Evolutionary conservation across 1,139 yeast species (phyloP).

Genomic region (Nakaseomyces uthaithaninus): DNA sequence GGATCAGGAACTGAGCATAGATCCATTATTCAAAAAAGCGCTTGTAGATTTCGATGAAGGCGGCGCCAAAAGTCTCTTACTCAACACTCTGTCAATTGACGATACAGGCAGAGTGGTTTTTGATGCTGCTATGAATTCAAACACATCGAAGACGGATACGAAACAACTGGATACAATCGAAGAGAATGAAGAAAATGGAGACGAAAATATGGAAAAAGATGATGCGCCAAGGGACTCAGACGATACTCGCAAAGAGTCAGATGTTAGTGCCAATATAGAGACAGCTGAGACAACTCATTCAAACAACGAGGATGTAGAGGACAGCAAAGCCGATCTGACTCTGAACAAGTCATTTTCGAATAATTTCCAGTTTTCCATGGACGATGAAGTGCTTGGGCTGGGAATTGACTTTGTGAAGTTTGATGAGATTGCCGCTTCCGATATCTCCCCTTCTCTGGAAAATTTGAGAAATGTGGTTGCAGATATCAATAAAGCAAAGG

Average conservation of each 20-base stretch:
- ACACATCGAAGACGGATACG: conserved; percentile 13
- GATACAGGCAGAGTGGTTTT: conserved; percentile 33
- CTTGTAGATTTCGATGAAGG: conserved; percentile 93
- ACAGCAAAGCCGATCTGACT: background rate
- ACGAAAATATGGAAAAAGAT: background rate
- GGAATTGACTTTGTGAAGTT: conserved; percentile 31
- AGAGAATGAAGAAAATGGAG: background rate
- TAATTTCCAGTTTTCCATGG: conserved; percentile 12
- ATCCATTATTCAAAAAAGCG: conserved; percentile 83
- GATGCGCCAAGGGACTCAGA: conserved; percentile 1
- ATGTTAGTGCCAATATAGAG: too few species aligned
- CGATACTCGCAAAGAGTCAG: background rate
- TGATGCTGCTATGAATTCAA: conserved; percentile 34
- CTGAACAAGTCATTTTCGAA: conserved; percentile 3
- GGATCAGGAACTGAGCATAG: conserved; percentile 72
- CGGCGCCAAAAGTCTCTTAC: conserved; percentile 76
- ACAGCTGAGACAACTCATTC: background rate
- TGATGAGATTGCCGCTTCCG: conserved; percentile 35
- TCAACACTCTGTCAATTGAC: conserved; percentile 52
- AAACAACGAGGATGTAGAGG: conserved; percentile 1
- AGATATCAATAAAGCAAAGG: conserved; percentile 51
- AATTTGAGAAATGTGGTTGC: conserved; percentile 50
- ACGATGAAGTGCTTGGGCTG: conserved; percentile 29
- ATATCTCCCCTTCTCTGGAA: conserved; percentile 56
- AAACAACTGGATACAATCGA: background rate